A percentile compares a stretch with the other conserved stretches of the same genome.
These are phyloP conservation scores for Mycocalia duriaeana DNA, from an alignment of 1,284 basidiomycete genomes.

Conservation along the genomic window DNA sequence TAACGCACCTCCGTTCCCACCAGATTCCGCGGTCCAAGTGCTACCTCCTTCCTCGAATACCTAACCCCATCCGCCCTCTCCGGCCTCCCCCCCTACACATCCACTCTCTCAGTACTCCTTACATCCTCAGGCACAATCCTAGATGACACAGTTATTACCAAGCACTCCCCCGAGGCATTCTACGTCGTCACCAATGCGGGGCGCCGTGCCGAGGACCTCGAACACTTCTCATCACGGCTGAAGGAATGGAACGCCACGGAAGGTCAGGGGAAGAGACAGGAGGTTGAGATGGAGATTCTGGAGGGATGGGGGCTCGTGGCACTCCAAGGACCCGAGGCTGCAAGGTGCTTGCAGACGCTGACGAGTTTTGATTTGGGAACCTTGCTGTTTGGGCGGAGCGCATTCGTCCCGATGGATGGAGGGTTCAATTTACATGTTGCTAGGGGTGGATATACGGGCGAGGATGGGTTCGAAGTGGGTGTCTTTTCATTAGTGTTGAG, in stretches of 20 bases:
- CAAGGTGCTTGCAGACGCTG: constrained; percentile 70
- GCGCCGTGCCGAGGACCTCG: constrained; percentile 74
- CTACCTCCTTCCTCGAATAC: constrained; percentile 79
- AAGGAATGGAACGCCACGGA: constrained; percentile 73
- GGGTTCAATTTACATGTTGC: constrained; percentile 86
- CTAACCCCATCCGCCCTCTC: constrained; percentile 79
- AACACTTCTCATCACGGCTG: constrained; percentile 71
- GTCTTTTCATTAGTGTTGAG: not conserved
- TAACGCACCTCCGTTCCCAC: too few relatives aligned
- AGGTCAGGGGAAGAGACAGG: constrained; percentile 44
- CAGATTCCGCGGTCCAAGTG: constrained; percentile 73
- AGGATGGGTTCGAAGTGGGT: constrained; percentile 93
- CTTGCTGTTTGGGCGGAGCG: constrained; percentile 78
- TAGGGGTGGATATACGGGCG: constrained; percentile 97
- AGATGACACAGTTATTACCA: constrained; percentile 88
- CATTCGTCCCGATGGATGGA: constrained; percentile 71
- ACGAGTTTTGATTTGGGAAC: constrained; percentile 69
- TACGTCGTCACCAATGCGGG: constrained; percentile 98
- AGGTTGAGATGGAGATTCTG: constrained; percentile 79
- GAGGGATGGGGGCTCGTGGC: constrained; percentile 88
- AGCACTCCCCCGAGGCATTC: constrained; percentile 74
- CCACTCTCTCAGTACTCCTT: constrained; percentile 83
- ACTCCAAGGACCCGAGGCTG: constrained; percentile 87
- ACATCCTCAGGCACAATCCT: constrained; percentile 92
- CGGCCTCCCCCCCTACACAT: constrained; percentile 64